Evolutionary conservation across 306 rosid species (phyloP), one percentile per base, ranked within the genome.

Genomic region (Hippophae tibetana): DNA sequence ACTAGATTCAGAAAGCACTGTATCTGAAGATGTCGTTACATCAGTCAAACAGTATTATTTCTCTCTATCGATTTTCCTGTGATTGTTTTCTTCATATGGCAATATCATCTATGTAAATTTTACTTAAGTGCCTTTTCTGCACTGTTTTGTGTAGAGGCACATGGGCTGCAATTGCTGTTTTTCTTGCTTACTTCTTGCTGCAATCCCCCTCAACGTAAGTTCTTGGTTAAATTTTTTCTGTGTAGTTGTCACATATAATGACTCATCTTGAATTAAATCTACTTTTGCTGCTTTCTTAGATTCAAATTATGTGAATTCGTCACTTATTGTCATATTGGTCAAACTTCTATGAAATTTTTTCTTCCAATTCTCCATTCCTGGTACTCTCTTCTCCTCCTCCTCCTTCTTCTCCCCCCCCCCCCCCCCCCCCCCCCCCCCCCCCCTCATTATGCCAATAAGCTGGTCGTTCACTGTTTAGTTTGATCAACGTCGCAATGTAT

Each of bases 181-280:
- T 93, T 79, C 99, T 93, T 76, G 89, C 95, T 63, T 93, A 93
- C 76, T 93, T 94, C 81, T 80, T 93, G 78, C 86, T 93, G 69
- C 99, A 93, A 82, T 97, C 97, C 69, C 97, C 99, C 25, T 88
- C 96, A n/a, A 82, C 97, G 99, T 93, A 75, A 84, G 99, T 84
- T 52, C 58, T 58, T 54, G 18, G 12, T 52, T 45, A 38, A 40
- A 49, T 13, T 59, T 59, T 57, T 52, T 18, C 23, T 63, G 42
- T 7, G 57, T 2, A 8, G 12, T 44, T 18, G 23, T 18, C 23
- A 18, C 31, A 31, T 59, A 9, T 23, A 18, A 18, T 6, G 38
- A 31, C 2, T 40, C 9, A 40, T 8, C 56, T 26, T 11, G 23
- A 6, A 25, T 49, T 42, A 42, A 5, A 10, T 11, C 18, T 12